These are phyloP conservation scores for Limtongia smithiae DNA, from an alignment of 805 yeast species.

Conservation along the genomic window DNA sequence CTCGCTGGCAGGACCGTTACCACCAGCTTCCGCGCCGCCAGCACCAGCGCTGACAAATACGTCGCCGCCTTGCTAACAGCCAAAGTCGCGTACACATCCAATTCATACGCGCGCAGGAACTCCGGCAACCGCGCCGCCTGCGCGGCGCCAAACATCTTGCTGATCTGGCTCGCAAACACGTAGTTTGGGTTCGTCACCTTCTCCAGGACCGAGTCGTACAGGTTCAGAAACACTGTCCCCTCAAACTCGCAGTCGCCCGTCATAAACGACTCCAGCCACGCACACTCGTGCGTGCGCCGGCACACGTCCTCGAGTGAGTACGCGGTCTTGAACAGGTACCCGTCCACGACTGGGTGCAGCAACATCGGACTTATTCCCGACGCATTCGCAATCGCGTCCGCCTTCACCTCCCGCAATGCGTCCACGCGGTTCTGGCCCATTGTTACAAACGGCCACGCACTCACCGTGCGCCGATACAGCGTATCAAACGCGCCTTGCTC, in stretches of 20 bases:
- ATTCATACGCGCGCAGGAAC: constrained; percentile 1
- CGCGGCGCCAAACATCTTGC: constrained; percentile 10
- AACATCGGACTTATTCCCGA: background rate
- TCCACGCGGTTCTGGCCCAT: constrained; percentile 1
- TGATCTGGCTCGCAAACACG: constrained; percentile 1
- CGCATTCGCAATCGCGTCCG: constrained; percentile 1
- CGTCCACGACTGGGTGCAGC: constrained; percentile 11
- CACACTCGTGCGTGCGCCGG: constrained; percentile 8
- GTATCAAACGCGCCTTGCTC: constrained; percentile 18
- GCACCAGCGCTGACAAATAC: background rate
- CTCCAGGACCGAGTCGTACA: constrained; percentile 6
- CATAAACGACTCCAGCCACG: constrained; percentile 15
- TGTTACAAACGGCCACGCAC: background rate
- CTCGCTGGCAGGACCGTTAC: constrained; percentile 2
- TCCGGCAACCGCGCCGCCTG: constrained; percentile 1
- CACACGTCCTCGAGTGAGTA: constrained; percentile 7
- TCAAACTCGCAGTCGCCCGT: constrained; percentile 19
- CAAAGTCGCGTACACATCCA: constrained; percentile 4
- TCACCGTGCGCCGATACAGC: background rate
- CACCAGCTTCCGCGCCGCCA: background rate
- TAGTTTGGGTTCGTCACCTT: constrained; percentile 12
- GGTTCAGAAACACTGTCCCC: constrained; percentile 6
- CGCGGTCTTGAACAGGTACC: constrained; percentile 4
- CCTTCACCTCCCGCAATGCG: constrained; percentile 5
- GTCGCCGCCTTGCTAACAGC: constrained; percentile 14